phyloP scores from a whole-genome alignment of 2,329 filamentous ascomycete species.

The Diaporthe helianthi region DNA sequence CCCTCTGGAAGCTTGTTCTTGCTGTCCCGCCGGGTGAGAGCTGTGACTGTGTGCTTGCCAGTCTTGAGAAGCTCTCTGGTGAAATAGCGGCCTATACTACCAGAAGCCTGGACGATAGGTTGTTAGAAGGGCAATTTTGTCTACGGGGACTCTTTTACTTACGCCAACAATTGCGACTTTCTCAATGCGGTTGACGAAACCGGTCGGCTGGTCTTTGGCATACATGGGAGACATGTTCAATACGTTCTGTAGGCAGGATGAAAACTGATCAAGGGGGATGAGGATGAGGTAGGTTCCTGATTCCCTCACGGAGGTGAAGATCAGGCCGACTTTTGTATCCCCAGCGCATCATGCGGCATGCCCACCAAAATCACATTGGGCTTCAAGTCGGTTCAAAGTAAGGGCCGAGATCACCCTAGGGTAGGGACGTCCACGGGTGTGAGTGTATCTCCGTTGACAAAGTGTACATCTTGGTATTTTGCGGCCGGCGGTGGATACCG shows the following conservation, averaged over 20 bases:
- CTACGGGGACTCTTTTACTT: slow-evolving; percentile 39
- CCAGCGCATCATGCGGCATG: background rate
- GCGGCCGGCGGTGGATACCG: too few relatives aligned
- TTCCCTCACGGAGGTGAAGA: background rate
- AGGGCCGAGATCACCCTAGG: too few relatives aligned
- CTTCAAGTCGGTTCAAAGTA: slow-evolving; percentile 2
- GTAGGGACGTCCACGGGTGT: too few relatives aligned
- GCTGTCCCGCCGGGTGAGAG: slow-evolving; percentile 55
- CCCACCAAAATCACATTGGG: background rate
- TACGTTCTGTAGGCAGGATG: background rate
- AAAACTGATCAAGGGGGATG: background rate
- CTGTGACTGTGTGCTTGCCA: slow-evolving; percentile 59
- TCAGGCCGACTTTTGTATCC: background rate
- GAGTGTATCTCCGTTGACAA: background rate
- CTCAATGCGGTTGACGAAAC: slow-evolving; percentile 48
- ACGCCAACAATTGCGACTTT: slow-evolving; percentile 57
- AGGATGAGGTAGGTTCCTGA: background rate
- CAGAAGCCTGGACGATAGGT: slow-evolving; percentile 47
- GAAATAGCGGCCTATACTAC: slow-evolving; percentile 49
- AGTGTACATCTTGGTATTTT: too few relatives aligned
- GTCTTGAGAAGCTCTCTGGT: slow-evolving; percentile 50
- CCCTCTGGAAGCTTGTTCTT: slow-evolving; percentile 51
- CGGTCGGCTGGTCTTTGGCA: slow-evolving; percentile 37
- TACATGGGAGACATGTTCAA: slow-evolving; percentile 30
- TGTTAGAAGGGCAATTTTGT: background rate